These are phyloP conservation scores for Fusarium camptoceras DNA, from an alignment of 2,329 filamentous ascomycete species.

Conservation along the genomic window DNA sequence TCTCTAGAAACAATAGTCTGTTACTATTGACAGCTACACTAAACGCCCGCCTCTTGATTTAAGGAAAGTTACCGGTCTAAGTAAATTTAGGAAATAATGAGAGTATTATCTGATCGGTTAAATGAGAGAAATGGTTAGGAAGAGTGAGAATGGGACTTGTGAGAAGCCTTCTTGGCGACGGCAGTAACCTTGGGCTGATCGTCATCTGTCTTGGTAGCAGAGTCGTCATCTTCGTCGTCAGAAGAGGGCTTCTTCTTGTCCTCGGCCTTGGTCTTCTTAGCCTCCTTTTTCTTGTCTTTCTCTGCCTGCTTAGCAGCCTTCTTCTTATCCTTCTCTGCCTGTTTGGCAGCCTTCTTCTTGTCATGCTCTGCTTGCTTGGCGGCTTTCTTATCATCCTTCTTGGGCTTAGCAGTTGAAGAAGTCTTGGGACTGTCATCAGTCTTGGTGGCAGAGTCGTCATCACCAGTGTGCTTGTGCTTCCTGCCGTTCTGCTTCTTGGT, in stretches of 20 bases:
- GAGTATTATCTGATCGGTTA: not conserved
- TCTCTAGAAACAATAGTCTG: not conserved
- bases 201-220: not conserved
- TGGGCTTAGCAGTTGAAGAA: not conserved
- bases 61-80: not conserved
- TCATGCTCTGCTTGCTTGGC: not conserved
- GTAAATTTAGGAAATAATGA: not conserved
- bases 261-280: not conserved
- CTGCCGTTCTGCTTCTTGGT: constrained; percentile 16
- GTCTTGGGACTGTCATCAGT: not conserved
- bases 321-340: not conserved
- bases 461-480: not conserved
- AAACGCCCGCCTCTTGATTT: not conserved
- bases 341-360: not conserved
- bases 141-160: not conserved
- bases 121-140: not conserved
- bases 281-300: constrained; percentile 6
- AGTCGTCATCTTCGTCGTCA: not conserved
- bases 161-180: not conserved
- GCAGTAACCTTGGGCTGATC: not conserved
- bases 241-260: not conserved
- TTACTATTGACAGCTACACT: not conserved
- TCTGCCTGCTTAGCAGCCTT: not conserved
- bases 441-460: not conserved
- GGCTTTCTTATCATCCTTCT: not conserved